These are phyloP conservation scores for Leucogyrophana mollusca DNA, from an alignment of 768 basidiomycete genomes.

Conservation along the genomic window DNA sequence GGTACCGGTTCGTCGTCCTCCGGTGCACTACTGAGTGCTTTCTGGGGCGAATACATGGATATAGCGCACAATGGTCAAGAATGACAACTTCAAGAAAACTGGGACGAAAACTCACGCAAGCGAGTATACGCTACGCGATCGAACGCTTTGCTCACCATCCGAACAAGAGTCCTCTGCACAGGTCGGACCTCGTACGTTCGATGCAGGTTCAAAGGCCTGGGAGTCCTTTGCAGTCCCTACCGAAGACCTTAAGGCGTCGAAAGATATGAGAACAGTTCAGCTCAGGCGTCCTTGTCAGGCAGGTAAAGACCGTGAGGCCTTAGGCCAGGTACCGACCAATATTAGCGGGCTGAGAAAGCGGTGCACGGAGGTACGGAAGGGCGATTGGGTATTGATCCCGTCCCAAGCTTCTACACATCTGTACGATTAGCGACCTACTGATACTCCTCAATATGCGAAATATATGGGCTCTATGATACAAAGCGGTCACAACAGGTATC, in stretches of 20 bases:
- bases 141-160: neutral
- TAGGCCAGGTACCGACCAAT: conserved; percentile 7
- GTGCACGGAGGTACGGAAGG: neutral
- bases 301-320: too few relatives aligned
- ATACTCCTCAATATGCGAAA: too few relatives aligned
- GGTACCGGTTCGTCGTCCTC: conserved; percentile 1
- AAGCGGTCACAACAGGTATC: conserved; percentile 41
- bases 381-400: neutral
- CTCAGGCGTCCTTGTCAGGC: too few relatives aligned
- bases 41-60: neutral
- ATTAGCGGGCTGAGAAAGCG: conserved; percentile 4
- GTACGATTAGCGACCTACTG: too few relatives aligned
- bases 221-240: too few relatives aligned
- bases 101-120: neutral
- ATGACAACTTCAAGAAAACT: neutral
- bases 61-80: neutral
- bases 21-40: conserved; percentile 5
- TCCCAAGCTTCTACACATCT: neutral
- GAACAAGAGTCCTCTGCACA: conserved; percentile 27
- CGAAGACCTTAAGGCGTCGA: too few relatives aligned
- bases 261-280: too few relatives aligned
- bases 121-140: neutral
- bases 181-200: conserved; percentile 33
- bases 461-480: too few relatives aligned
- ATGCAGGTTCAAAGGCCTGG: too few relatives aligned